Base-by-base conservation (phyloP, 495 filamentous ascomycete species). In the Oleoguttula mirabilis region DNA sequence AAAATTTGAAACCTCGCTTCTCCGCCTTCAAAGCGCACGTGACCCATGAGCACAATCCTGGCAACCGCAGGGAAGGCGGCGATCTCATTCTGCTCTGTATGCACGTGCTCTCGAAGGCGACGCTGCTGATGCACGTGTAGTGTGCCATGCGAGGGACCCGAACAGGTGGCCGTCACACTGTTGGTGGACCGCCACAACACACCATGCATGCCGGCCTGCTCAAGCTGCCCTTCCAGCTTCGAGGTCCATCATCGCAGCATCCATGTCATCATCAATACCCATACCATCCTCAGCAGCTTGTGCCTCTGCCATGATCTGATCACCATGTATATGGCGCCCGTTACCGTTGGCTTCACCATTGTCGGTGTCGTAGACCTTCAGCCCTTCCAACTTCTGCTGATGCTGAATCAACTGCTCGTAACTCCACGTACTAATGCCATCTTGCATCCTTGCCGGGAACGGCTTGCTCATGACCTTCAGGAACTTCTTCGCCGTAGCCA, bases 351-450 rank as follows among this genome's bases (percentile, higher is more conserved):
- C 37, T 14, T 48, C 40, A 4, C 48, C 44, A 20, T 55, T 52
- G 27, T 25, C 37, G 17, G 17, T 35, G 47, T 65, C 59, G 47
- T 55, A 63, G 42, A 72, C 57, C 54, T 69, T 64, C 40, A 84
- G 80, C 40, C 80, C 70, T 42, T 81, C 79, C 43, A 77, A 60
- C 65, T 81, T 86, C 62, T 76, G 70, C 67, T 94, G 79, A 59
- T 94, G 82, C 23, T 61, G 66, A 55, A 76, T 68, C 42, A 98
- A 60, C 51, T 98, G 82, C 42, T 68, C 70, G 45, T 84, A 60
- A 37, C 78, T 84, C 90, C 90, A 98, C 8, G 82, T 92, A 41
- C 82, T 88, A 46, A 94, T 79, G 0, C 90, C 90, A 45, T 94
- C 87, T 56, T 93, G 84, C 58, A 90, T 79, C 42, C 68, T 78